These are phyloP conservation scores for Leccinellum rugosiceps DNA, from an alignment of 768 basidiomycete genomes.

Conservation along the genomic window DNA sequence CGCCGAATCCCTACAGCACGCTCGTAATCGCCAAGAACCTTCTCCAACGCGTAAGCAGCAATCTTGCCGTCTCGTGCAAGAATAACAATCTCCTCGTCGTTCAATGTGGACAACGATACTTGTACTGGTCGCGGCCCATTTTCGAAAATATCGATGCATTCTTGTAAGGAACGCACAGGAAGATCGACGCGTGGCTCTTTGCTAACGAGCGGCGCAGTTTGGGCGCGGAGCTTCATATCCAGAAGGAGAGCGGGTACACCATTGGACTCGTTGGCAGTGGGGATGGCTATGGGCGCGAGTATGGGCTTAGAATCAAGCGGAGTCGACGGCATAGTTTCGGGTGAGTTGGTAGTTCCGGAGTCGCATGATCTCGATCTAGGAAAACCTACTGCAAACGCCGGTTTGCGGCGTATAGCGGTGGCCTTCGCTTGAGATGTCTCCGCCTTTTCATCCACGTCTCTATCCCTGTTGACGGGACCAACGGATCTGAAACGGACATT, in stretches of 20 bases:
- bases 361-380: conserved; percentile 16
- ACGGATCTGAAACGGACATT: conserved; percentile 30
- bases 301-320: conserved; percentile 13
- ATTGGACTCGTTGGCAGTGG: conserved; percentile 13
- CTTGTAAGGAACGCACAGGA: conserved; percentile 57
- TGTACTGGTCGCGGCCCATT: conserved; percentile 63
- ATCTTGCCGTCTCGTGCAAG: conserved; percentile 91
- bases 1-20: conserved; percentile 85
- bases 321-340: conserved; percentile 17
- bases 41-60: conserved; percentile 92
- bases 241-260: conserved; percentile 30
- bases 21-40: conserved; percentile 84
- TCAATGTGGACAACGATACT: conserved; percentile 57
- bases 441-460: conserved; percentile 20
- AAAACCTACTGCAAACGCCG: conserved; percentile 27
- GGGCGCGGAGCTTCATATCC: conserved; percentile 34
- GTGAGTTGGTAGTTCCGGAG: conserved; percentile 15
- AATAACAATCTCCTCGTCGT: conserved; percentile 89
- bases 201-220: conserved; percentile 12
- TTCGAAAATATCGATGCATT: conserved; percentile 79
- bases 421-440: conserved; percentile 13
- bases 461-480: conserved; percentile 17
- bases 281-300: conserved; percentile 25
- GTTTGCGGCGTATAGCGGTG: conserved; percentile 12
- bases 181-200: conserved; percentile 14